phyloP scores from a whole-genome alignment of 495 filamentous ascomycete genomes.

The Hamigera avellanea region DNA sequence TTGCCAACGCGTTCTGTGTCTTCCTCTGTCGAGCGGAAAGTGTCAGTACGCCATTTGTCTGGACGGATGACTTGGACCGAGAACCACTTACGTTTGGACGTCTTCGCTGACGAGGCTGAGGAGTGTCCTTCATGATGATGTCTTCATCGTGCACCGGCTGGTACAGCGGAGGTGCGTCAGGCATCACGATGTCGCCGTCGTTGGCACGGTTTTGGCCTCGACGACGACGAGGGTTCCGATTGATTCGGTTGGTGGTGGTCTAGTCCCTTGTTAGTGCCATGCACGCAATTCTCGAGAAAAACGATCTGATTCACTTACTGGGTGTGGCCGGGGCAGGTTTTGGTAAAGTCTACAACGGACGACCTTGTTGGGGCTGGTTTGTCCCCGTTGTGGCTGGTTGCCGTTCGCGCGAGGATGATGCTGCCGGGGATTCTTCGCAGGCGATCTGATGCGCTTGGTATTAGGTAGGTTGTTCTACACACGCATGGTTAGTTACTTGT shows the following conservation, averaged over 20 bases:
- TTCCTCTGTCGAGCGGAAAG: too few relatives aligned
- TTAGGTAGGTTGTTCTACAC: neutral
- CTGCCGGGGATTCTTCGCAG: neutral
- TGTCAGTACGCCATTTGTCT: too few relatives aligned
- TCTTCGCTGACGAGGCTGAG: too few relatives aligned
- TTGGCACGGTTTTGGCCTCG: neutral
- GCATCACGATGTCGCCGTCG: slow-evolving; percentile 3
- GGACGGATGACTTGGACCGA: neutral
- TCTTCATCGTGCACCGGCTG: neutral
- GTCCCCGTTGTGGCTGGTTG: too few relatives aligned
- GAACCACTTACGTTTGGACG: neutral
- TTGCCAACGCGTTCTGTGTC: neutral
- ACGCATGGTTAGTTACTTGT: neutral
- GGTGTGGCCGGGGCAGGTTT: neutral
- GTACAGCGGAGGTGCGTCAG: neutral
- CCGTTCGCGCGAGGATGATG: neutral
- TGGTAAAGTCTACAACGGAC: neutral
- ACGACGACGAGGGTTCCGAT: neutral
- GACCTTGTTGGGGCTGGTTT: neutral
- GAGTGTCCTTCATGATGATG: slow-evolving; percentile 1
- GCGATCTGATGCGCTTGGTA: neutral
- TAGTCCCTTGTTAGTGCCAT: too few relatives aligned
- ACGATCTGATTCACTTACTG: neutral
- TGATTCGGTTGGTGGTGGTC: too few relatives aligned
- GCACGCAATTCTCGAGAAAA: too few relatives aligned